These are phyloP conservation scores for Leccinum ponderosum DNA, from an alignment of 1,284 basidiomycete genomes.

Conservation along the genomic window DNA sequence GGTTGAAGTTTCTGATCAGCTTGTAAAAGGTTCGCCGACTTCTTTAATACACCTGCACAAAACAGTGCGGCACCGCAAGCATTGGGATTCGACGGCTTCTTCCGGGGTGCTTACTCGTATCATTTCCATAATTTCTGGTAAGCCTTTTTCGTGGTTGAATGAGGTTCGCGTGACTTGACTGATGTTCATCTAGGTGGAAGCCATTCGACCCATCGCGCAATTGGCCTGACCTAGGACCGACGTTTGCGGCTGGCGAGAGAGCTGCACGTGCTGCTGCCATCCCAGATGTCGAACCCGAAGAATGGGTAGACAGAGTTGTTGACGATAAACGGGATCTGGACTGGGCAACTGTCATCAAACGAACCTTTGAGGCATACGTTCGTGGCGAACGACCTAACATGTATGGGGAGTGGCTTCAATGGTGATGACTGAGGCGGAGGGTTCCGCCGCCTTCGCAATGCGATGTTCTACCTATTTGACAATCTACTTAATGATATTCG, in stretches of 20 bases:
- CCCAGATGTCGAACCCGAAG: conserved; percentile 34
- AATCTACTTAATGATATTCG: conserved; percentile 35
- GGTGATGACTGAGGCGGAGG: conserved; percentile 41
- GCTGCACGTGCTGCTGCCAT: conserved; percentile 46
- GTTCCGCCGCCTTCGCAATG: background rate
- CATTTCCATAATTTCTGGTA: conserved; percentile 88
- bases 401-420: conserved; percentile 85
- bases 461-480: conserved; percentile 16
- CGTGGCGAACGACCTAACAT: conserved; percentile 88
- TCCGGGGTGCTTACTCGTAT: conserved; percentile 83
- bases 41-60: conserved; percentile 76
- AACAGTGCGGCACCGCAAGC: conserved; percentile 73
- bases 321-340: conserved; percentile 75
- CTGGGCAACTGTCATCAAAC: conserved; percentile 89
- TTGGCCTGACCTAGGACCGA: conserved; percentile 87
- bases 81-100: conserved; percentile 84
- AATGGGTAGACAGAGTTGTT: conserved; percentile 42
- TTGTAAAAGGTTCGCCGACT: conserved; percentile 60
- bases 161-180: background rate
- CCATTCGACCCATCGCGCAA: conserved; percentile 88
- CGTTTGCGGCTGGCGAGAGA: conserved; percentile 74
- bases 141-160: conserved; percentile 13
- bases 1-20: background rate
- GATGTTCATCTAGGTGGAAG: conserved; percentile 70
- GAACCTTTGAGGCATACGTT: conserved; percentile 88